These are phyloP conservation scores for Mycena citricolor DNA, from an alignment of 1,284 basidiomycete species.

Conservation along the genomic window DNA sequence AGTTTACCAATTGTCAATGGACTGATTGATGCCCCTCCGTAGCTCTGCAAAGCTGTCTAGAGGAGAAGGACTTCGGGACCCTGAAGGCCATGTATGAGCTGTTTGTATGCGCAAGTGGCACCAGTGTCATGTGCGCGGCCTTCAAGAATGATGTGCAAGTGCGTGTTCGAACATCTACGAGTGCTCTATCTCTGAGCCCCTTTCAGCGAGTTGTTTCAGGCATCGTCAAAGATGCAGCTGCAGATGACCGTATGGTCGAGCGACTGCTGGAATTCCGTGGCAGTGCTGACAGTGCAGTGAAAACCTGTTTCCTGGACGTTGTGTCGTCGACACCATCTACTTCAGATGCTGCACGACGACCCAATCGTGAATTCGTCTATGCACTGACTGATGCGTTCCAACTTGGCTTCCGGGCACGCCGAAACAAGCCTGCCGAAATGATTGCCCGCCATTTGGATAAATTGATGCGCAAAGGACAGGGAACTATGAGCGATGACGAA, in stretches of 20 bases:
- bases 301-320: constrained; percentile 42
- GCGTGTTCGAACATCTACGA: constrained; percentile 20
- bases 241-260: constrained; percentile 79
- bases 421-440: constrained; percentile 91
- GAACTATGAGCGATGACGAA: constrained; percentile 64
- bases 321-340: constrained; percentile 28
- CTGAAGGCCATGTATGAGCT: constrained; percentile 64
- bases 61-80: constrained; percentile 44
- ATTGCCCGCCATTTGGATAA: constrained; percentile 90
- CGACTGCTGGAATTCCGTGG: constrained; percentile 72
- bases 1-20: neutral
- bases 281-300: constrained; percentile 55
- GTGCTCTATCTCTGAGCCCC: neutral
- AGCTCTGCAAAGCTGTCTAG: constrained; percentile 65
- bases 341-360: constrained; percentile 32
- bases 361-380: constrained; percentile 56
- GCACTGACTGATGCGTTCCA: constrained; percentile 77
- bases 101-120: constrained; percentile 59
- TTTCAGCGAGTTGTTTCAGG: constrained; percentile 36
- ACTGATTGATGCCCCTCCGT: neutral
- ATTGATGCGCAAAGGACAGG: constrained; percentile 85
- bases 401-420: constrained; percentile 78
- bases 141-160: constrained; percentile 64
- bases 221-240: constrained; percentile 57
- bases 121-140: constrained; percentile 56